A percentile compares a stretch with the other conserved stretches of the same genome.
Evolutionary conservation across 192 early-diverging fungal species (phyloP).

Genomic region (Backusella macrospora): DNA sequence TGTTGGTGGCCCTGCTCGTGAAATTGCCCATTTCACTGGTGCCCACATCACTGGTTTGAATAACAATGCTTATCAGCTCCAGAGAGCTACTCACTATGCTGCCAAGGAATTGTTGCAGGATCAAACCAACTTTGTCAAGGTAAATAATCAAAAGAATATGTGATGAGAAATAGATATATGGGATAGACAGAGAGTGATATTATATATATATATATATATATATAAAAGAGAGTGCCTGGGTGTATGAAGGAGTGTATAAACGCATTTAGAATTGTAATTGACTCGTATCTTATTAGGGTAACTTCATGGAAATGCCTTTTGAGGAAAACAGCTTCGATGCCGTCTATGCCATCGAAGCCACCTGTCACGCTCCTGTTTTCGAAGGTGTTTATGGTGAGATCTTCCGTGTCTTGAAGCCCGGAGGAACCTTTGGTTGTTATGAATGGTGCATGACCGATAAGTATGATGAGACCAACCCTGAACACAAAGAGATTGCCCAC

Average conservation of each 20-base stretch:
- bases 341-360: slow-evolving; percentile 96
- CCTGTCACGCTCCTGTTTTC: slow-evolving; percentile 84
- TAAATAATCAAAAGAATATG: slow-evolving; percentile 7
- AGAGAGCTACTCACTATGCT: slow-evolving; percentile 75
- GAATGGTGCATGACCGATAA: slow-evolving; percentile 95
- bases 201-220: no score
- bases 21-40: slow-evolving; percentile 88
- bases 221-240: not conserved
- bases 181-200: not conserved
- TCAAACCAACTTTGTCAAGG: slow-evolving; percentile 54
- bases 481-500: slow-evolving; percentile 74
- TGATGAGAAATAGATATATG: not conserved
- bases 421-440: slow-evolving; percentile 89
- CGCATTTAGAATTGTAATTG: not conserved
- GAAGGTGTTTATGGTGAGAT: slow-evolving; percentile 88
- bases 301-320: slow-evolving; percentile 92
- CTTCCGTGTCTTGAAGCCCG: slow-evolving; percentile 92
- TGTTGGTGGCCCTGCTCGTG: slow-evolving; percentile 94
- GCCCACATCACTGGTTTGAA: slow-evolving; percentile 92
- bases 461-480: slow-evolving; percentile 76
- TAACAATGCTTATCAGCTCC: slow-evolving; percentile 95
- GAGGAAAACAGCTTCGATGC: slow-evolving; percentile 81
- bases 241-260: not conserved
- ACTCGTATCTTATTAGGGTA: slow-evolving; percentile 57
- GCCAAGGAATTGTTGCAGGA: slow-evolving; percentile 64